phyloP scores from a whole-genome alignment of 805 yeast genomes.

The Spathaspora girioi region DNA sequence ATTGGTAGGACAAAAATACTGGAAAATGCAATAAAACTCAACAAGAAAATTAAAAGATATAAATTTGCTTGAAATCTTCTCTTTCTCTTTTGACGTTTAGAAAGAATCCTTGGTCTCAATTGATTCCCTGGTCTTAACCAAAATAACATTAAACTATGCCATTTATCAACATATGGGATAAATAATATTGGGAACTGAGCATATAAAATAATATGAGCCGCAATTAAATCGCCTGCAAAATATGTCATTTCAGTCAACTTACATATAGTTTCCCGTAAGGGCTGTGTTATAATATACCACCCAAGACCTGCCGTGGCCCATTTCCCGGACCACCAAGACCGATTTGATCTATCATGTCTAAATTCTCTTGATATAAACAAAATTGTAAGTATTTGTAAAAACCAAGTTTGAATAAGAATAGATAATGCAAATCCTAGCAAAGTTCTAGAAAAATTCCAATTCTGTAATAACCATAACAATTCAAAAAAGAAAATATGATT shows the following conservation, averaged over 20 bases:
- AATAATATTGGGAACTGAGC: conserved; percentile 59
- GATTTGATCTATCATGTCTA: conserved; percentile 54
- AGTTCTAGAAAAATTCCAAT: conserved; percentile 59
- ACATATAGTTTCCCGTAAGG: conserved; percentile 59
- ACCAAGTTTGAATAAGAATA: conserved; percentile 51
- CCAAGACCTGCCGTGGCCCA: conserved; percentile 67
- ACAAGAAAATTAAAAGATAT: conserved; percentile 33
- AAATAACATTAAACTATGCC: conserved; percentile 64
- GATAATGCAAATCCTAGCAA: conserved; percentile 59
- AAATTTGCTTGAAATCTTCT: conserved; percentile 30
- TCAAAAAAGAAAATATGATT: conserved; percentile 56
- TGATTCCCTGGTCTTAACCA: conserved; percentile 63
- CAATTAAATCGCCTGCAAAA: conserved; percentile 60
- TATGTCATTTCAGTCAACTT: conserved; percentile 64
- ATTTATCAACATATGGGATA: conserved; percentile 59
- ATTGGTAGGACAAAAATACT: conserved; percentile 38
- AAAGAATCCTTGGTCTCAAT: conserved; percentile 43
- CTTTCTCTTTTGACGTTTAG: conserved; percentile 40
- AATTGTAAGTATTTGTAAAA: conserved; percentile 50
- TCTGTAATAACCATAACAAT: conserved; percentile 63
- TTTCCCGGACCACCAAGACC: conserved; percentile 64
- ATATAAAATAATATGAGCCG: conserved; percentile 57
- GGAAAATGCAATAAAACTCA: conserved; percentile 20
- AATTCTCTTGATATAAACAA: conserved; percentile 59
- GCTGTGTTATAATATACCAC: conserved; percentile 58